These are phyloP conservation scores for Astrothelium subdiscretum DNA, from an alignment of 495 filamentous ascomycete genomes.

Conservation along the genomic window DNA sequence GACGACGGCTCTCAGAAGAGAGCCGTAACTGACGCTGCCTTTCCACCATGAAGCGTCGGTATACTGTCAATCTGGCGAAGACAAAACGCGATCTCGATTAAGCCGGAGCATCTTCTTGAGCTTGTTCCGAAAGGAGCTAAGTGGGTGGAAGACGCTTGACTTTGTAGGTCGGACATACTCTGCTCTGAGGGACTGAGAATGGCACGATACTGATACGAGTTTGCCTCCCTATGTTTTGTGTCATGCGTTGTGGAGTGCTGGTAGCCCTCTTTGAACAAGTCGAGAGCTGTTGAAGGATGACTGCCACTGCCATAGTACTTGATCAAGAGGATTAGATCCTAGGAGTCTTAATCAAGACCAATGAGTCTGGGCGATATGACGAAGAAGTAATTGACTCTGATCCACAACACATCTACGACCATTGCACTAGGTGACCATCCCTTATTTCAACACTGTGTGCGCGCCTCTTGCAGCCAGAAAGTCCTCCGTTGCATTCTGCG, in stretches of 20 bases:
- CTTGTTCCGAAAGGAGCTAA: constrained; percentile 3
- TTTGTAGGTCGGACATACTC: constrained; percentile 12
- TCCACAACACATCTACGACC: too few species aligned
- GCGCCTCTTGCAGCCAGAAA: constrained; percentile 84
- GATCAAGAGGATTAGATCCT: too few species aligned
- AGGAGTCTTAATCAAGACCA: too few species aligned
- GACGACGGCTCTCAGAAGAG: constrained; percentile 7
- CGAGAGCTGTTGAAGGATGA: too few species aligned
- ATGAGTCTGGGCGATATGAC: too few species aligned
- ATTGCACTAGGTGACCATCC: background rate
- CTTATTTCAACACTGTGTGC: constrained; percentile 81
- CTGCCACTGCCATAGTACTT: too few species aligned
- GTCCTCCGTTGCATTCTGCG: constrained; percentile 68
- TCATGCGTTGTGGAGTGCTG: background rate
- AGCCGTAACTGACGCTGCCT: constrained; percentile 13
- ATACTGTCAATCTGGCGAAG: constrained; percentile 11
- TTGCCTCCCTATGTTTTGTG: background rate
- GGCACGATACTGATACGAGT: background rate
- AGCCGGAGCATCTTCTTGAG: constrained; percentile 18
- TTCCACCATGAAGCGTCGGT: constrained; percentile 8
- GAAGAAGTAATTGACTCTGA: too few species aligned
- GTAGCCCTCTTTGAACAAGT: too few species aligned
- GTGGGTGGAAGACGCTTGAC: constrained; percentile 19
- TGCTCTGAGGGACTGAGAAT: background rate
- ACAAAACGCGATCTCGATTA: constrained; percentile 14